Evolutionary conservation across 1,284 basidiomycete genomes (phyloP).

Genomic region (Spongiforma sp.): DNA sequence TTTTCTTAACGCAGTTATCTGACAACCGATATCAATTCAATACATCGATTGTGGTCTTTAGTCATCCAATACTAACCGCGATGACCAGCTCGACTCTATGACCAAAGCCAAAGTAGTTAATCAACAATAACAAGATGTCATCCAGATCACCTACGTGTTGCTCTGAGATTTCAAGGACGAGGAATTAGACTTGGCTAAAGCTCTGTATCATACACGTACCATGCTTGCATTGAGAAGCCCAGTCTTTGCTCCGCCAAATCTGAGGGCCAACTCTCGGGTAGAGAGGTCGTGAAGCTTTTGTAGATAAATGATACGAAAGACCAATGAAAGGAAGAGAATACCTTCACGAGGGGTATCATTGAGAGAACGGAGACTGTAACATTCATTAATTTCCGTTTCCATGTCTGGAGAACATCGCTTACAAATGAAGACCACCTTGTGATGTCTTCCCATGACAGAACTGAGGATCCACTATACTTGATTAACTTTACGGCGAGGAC

Average conservation of each 20-base stretch:
- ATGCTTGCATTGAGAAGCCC: constrained; percentile 85
- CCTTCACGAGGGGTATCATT: constrained; percentile 77
- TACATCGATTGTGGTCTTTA: background rate
- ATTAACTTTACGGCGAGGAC: background rate
- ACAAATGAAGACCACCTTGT: constrained; percentile 71
- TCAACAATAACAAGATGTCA: background rate
- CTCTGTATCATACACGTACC: constrained; percentile 46
- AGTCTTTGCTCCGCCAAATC: constrained; percentile 78
- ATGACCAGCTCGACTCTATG: constrained; percentile 73
- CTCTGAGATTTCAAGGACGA: constrained; percentile 47
- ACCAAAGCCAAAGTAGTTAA: constrained; percentile 1
- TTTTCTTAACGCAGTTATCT: constrained; percentile 82
- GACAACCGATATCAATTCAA: constrained; percentile 30
- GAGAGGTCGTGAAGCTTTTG: constrained; percentile 77
- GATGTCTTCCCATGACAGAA: constrained; percentile 57
- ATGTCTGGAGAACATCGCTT: constrained; percentile 26
- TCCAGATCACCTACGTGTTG: constrained; percentile 60
- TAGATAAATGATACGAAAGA: constrained; percentile 11
- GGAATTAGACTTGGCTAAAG: constrained; percentile 11
- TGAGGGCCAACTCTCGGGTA: constrained; percentile 75
- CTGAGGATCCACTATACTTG: constrained; percentile 66
- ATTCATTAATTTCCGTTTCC: background rate
- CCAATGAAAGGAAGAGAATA: constrained; percentile 30
- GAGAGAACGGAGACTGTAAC: constrained; percentile 64
- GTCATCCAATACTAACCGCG: constrained; percentile 52